Evolutionary conservation across 345 rosid species (phyloP), one percentile per base, ranked within the genome.

Genomic region (Excoecaria cochinchinensis): DNA sequence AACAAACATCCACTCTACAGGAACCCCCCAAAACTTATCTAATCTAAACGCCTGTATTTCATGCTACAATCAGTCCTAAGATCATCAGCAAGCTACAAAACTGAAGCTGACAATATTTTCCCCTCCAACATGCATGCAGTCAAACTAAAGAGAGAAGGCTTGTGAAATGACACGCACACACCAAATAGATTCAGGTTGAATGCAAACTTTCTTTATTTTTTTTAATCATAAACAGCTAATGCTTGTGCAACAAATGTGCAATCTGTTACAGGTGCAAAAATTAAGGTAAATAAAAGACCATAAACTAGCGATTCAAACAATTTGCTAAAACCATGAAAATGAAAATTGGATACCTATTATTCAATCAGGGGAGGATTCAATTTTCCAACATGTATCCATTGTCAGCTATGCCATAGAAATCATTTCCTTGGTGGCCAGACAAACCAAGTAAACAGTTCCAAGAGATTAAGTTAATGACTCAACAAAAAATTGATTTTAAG

Each of bases 301-400:
- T 22, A 39, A 40, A 44, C 31, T 19, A 65, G 24, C 69, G 46
- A 31, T 57, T 59, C 68, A 21, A 65, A 66, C 38, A 61, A 25
- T 68, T 36, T 58, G 39, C 9, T 38, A 47, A 53, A 50, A 48
- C 10, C 6, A 51, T 1, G 11, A 53, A 76, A 70, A 70, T 3
- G 12, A 4, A 25, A 21, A 42, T 39, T 42, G 47, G 21, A 73
- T 46, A 56, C 40, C 42, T 75, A 75, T 74, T 80, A 73, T 58
- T 50, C 69, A 44, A 71, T 57, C 77, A 25, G 16, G n/a, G 72
- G 59, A 74, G 38, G 59, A 59, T 58, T 67, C 24, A 70, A 71
- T 65, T 66, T 65, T 72, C 74, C 67, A 59, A 51, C 66, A 70
- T 22, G 73, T 65, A 52, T 47, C 22, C 57, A 25, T 48, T 40